A percentile compares a stretch with the other conserved stretches of the same genome.
Evolutionary conservation across 31 red algal genomes (phyloP).

Genomic region (Endocladia muricata): DNA sequence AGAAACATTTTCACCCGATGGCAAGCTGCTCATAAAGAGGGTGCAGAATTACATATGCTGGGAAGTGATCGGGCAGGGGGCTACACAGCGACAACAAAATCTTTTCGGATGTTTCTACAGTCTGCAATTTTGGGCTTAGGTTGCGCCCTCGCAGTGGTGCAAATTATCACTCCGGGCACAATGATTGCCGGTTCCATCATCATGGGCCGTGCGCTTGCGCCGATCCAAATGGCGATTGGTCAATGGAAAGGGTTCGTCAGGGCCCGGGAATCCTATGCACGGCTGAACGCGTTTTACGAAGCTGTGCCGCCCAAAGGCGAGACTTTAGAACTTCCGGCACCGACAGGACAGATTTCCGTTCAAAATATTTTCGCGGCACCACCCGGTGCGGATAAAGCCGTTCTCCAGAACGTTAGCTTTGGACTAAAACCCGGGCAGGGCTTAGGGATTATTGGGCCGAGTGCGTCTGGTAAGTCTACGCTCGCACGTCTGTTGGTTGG

Average conservation of each 20-base stretch:
- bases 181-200: constrained; percentile 11
- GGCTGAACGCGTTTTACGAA: neutral
- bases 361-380: neutral
- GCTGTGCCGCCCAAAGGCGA: neutral
- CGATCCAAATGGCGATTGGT: neutral
- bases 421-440: neutral
- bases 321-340: neutral
- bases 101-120: neutral
- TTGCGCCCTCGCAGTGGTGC: neutral
- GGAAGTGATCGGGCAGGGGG: neutral
- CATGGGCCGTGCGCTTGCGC: neutral
- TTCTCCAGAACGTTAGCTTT: neutral
- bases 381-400: neutral
- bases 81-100: neutral
- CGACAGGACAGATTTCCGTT: neutral
- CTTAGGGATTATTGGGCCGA: neutral
- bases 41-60: neutral
- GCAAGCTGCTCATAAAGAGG: neutral
- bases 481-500: constrained; percentile 7
- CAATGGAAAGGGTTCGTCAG: neutral
- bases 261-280: neutral
- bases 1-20: neutral
- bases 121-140: neutral
- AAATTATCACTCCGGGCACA: neutral
- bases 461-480: constrained; percentile 9